A percentile compares a stretch with the other conserved stretches of the same genome.
phyloP scores from a whole-genome alignment of 169 alveolate genomes.

The Plasmodium billcollinsi region DNA sequence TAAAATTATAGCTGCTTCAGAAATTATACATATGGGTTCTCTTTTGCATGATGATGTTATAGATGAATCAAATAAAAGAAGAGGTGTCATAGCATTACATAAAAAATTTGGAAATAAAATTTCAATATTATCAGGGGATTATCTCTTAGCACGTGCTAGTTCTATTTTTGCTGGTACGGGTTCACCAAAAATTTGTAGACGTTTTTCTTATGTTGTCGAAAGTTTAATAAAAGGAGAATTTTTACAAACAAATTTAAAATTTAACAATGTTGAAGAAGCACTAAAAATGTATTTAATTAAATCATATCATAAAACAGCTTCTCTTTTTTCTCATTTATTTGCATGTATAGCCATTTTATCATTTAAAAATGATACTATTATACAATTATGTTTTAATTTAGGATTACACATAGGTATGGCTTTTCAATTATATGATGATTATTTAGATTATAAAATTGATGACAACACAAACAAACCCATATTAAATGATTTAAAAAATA shows the following conservation, averaged over 20 bases:
- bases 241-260: conserved; percentile 42
- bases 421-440: conserved; percentile 91
- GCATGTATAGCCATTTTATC: conserved; percentile 71
- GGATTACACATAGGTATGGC: conserved; percentile 93
- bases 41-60: conserved; percentile 90
- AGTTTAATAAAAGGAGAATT: conserved; percentile 81
- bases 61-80: conserved; percentile 84
- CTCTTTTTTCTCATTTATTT: conserved; percentile 77
- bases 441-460: conserved; percentile 83
- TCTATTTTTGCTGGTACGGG: conserved; percentile 78
- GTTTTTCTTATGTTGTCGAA: conserved; percentile 83
- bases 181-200: conserved; percentile 58
- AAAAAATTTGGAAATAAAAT: conserved; percentile 82
- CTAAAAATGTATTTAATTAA: conserved; percentile 79
- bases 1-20: conserved; percentile 81
- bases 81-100: conserved; percentile 84
- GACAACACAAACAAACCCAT: conserved; percentile 87
- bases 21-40: conserved; percentile 88
- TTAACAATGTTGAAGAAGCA: conserved; percentile 78
- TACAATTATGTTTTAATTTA: conserved; percentile 80
- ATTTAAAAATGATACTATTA: conserved; percentile 58
- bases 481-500: conserved; percentile 86
- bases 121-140: conserved; percentile 87
- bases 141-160: conserved; percentile 79
- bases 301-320: conserved; percentile 85